A percentile compares a stretch with the other conserved stretches of the same genome.
These are phyloP conservation scores for Microdochium nivale DNA, from an alignment of 2,329 filamentous ascomycete species.

Conservation along the genomic window DNA sequence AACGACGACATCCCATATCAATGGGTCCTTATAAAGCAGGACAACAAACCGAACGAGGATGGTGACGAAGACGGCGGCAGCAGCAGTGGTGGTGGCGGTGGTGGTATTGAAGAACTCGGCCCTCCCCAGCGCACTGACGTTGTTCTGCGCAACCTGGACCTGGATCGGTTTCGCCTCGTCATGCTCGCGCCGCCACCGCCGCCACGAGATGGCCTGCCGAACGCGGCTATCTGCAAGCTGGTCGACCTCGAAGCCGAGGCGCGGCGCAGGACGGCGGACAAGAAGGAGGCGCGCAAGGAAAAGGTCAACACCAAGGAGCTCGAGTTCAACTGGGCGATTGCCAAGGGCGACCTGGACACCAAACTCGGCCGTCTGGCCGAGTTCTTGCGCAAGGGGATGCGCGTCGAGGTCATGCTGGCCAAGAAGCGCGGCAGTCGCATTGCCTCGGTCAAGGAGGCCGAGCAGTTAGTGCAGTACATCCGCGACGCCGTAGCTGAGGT, in stretches of 20 bases:
- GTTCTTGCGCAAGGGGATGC: conserved; percentile 67
- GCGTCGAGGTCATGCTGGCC: conserved; percentile 65
- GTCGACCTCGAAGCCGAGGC: conserved; percentile 44
- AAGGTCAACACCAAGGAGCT: conserved; percentile 56
- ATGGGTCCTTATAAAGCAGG: conserved; percentile 22
- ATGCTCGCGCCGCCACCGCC: conserved; percentile 18
- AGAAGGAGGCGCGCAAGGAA: conserved; percentile 28
- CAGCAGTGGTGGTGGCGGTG: too few relatives aligned
- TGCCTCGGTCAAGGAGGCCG: conserved; percentile 52
- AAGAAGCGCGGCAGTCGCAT: conserved; percentile 55
- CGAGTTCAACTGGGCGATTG: conserved; percentile 89
- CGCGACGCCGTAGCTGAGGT: conserved; percentile 17
- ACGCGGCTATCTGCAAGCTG: conserved; percentile 60
- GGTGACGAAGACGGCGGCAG: background rate
- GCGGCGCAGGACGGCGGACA: conserved; percentile 34
- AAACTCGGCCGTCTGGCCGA: conserved; percentile 55
- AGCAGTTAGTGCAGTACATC: conserved; percentile 45
- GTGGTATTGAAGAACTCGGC: background rate
- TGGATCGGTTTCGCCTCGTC: conserved; percentile 10
- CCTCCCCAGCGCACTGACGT: conserved; percentile 2
- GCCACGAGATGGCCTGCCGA: conserved; percentile 6
- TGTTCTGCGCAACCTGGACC: conserved; percentile 11
- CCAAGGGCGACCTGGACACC: conserved; percentile 63
- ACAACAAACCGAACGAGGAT: background rate
- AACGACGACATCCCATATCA: conserved; percentile 36